Evolutionary conservation across 805 yeast species (phyloP).

Genomic region (Cyberlindnera sargentensis): DNA sequence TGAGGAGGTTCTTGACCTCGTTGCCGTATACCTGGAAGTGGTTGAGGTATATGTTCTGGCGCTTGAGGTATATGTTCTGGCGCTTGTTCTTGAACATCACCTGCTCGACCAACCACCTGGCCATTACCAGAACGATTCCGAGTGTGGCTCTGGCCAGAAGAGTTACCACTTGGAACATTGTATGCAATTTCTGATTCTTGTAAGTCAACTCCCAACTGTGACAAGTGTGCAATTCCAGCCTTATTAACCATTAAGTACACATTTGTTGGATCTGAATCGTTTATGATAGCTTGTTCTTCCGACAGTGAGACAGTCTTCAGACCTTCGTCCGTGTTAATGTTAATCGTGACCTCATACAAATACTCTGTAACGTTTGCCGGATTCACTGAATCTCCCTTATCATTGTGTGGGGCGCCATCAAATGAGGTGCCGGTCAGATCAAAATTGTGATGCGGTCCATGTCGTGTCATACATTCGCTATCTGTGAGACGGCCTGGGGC

Average conservation of each 20-base stretch:
- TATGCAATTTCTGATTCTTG: conserved; percentile 12
- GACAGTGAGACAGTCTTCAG: conserved; percentile 16
- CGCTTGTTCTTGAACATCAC: no score
- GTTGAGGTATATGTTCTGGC: no score
- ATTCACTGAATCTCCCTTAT: conserved; percentile 19
- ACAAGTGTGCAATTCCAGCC: conserved; percentile 20
- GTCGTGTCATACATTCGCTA: not conserved
- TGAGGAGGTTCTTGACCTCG: no score
- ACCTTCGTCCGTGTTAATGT: conserved; percentile 10
- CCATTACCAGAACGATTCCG: no score
- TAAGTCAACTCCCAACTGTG: conserved; percentile 12
- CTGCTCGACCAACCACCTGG: no score
- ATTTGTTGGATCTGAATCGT: conserved; percentile 16
- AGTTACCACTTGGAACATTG: no score
- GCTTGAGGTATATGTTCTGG: no score
- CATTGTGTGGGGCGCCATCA: conserved; percentile 10
- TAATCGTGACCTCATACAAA: conserved; percentile 7
- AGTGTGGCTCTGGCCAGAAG: no score
- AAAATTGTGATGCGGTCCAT: conserved; percentile 6
- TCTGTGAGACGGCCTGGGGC: no score
- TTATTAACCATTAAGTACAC: conserved; percentile 24
- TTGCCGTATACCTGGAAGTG: no score
- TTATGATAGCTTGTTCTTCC: conserved; percentile 20
- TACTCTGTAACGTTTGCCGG: conserved; percentile 7
- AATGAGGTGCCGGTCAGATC: conserved; percentile 14